Evolutionary conservation across 1,284 basidiomycete species (phyloP), one percentile per base, ranked within the genome.

Genomic region (Ceratobasidium sp.): DNA sequence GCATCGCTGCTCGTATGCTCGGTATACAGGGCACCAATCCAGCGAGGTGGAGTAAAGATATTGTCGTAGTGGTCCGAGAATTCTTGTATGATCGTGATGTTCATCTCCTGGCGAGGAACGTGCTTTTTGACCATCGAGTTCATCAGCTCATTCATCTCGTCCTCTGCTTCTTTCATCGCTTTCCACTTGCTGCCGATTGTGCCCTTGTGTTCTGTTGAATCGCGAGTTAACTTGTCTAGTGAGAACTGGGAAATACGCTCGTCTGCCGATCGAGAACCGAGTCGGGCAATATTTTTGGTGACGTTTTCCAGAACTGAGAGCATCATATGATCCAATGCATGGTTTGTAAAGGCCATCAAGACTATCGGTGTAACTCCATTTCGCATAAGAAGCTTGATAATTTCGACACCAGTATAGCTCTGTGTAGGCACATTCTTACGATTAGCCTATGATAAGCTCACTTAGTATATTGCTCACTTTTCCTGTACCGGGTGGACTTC

Each of bases 341-440:
- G 93, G 80, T 94, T 94, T 0, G 93, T 94, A 82, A 90, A 92
- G 0, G 91, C 91, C 59, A 94, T 91, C 85, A 93, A 85, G 17
- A 93, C 84, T 74, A 93, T 90, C 0, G 90, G 91, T 0, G 85
- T 84, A 44, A 88, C 81, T 0, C 83, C 80, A 80, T 89, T 91
- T 10, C 83, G 83, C 10, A 91, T 80, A 15, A 94, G 85, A 9
- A 92, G 88, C 0, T 90, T 87, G 17, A 94, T 83, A 1, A 94
- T 85, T 80, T 93, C 89, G 2, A 91, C 87, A 0, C 92, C 92
- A 0, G 91, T 91, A 80, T 87, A 93, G 68, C 90, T 92, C 90
- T 91, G 26, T 6, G n/a, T 4, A 15, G 6, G 15, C 17, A 62
- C 48, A 4, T 10, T n/a, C n/a, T n/a, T n/a, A 44, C 23, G 23